These are phyloP conservation scores for Apiospora saccharicola DNA, from an alignment of 2,329 filamentous ascomycete species.

Conservation along the genomic window DNA sequence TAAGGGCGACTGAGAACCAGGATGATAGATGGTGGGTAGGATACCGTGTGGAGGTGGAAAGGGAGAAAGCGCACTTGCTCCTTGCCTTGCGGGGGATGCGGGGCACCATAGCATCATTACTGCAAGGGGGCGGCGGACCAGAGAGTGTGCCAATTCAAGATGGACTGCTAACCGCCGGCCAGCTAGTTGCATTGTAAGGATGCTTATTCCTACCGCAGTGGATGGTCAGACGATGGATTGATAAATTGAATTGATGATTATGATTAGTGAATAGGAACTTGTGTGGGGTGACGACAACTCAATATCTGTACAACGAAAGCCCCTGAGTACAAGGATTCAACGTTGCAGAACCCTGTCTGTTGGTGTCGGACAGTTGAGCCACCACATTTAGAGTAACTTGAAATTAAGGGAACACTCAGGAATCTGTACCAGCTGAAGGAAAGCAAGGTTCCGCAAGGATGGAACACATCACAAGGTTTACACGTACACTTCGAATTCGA, in stretches of 20 bases:
- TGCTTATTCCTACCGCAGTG: not conserved
- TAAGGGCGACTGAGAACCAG: not conserved
- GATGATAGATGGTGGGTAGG: not conserved
- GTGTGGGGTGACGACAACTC: not conserved
- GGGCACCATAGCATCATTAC: not conserved
- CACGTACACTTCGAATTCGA: not conserved
- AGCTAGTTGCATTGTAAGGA: not conserved
- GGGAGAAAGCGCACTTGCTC: not conserved
- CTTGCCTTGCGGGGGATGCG: slow-evolving; percentile 1
- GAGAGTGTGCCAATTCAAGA: not conserved
- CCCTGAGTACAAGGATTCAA: not conserved
- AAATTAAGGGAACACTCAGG: not conserved
- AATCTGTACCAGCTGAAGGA: not conserved
- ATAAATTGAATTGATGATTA: not conserved
- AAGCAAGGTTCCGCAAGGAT: not conserved
- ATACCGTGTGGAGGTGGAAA: not conserved
- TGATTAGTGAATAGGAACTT: not conserved
- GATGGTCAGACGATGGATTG: not conserved
- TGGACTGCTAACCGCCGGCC: not conserved
- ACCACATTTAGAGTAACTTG: not conserved
- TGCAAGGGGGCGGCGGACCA: not conserved
- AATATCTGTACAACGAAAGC: not conserved
- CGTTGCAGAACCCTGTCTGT: not conserved
- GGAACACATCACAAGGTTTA: not conserved
- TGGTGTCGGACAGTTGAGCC: not conserved